Evolutionary conservation across 306 rosid genomes (phyloP), one percentile per base, ranked within the genome.

Genomic region (Vigna angularis): DNA sequence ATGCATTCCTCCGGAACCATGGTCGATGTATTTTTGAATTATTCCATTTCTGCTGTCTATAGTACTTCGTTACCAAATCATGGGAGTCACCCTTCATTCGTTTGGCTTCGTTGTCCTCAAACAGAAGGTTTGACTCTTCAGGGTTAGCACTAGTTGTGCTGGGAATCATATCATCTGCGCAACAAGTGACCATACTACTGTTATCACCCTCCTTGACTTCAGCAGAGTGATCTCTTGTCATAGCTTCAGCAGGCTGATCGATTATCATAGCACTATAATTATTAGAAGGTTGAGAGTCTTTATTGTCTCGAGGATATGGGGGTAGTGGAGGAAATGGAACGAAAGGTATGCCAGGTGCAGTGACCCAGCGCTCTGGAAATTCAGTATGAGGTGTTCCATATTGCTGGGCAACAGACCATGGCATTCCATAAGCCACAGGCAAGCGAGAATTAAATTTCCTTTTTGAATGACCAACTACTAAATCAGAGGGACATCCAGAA

Each of bases 341-440:
- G 83, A 93, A 96, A 78, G 99, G 97, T 89, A 93, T 79, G 77
- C 96, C 97, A 14, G 97, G 98, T 38, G 99, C 97, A 78, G 84
- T 85, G 83, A 74, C 82, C 96, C 97, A 88, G 76, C 87, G 74
- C 71, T 79, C 96, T 12, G 64, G 53, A 63, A 75, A 85, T 82
- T 85, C 96, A 73, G 89, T 59, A 50, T 70, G 81, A 48, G 91
- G 85, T 63, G 89, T 87, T 69, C 94, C 98, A 70, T 61, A 83
- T 72, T 86, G 93, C 84, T 86, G 88, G 78, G 90, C 72, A 32
- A 90, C 84, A 66, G 88, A 87, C 72, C 86, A 76, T 14, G 99
- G 97, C 70, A 96, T 85, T 77, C 99, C 99, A 48, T 93, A 96
- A 0, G 97, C 89, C 64, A 96, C 88, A 47, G 97, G 93, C 83